phyloP scores from a whole-genome alignment of 345 rosid species.

The Salix brachista region DNA sequence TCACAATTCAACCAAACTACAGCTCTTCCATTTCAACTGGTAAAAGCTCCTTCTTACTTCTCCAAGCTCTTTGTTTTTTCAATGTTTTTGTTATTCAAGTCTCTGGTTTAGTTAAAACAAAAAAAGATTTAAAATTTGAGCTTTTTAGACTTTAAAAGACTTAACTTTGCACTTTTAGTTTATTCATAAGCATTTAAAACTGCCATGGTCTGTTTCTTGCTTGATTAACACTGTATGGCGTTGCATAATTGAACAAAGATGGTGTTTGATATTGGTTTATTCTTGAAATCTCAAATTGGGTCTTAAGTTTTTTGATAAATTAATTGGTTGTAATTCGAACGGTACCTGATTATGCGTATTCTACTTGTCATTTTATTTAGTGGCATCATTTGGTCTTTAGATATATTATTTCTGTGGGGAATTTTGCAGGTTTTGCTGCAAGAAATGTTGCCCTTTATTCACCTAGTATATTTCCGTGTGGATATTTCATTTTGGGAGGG shows the following conservation, averaged over 20 bases:
- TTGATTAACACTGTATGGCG: not conserved
- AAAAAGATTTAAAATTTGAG: not conserved
- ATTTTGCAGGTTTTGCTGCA: slow-evolving; percentile 43
- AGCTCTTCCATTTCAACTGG: slow-evolving; percentile 27
- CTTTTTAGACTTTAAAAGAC: not conserved
- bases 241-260: not conserved
- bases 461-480: slow-evolving; percentile 31
- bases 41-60: slow-evolving; percentile 1
- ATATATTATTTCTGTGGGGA: not conserved
- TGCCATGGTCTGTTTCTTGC: not conserved
- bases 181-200: not conserved
- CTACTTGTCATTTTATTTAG: too few relatives aligned
- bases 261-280: slow-evolving; percentile 7
- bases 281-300: not conserved
- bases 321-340: too few relatives aligned
- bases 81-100: not conserved
- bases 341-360: too few relatives aligned
- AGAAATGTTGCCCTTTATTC: slow-evolving; percentile 29
- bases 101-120: not conserved
- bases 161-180: not conserved
- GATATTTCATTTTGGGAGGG: slow-evolving; percentile 17
- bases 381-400: not conserved
- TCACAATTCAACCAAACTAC: slow-evolving; percentile 5
- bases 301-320: too few relatives aligned
- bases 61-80: not conserved